A percentile compares a stretch with the other conserved stretches of the same genome.
Evolutionary conservation across 345 rosid species (phyloP).

Genomic region (Brassica napus): DNA sequence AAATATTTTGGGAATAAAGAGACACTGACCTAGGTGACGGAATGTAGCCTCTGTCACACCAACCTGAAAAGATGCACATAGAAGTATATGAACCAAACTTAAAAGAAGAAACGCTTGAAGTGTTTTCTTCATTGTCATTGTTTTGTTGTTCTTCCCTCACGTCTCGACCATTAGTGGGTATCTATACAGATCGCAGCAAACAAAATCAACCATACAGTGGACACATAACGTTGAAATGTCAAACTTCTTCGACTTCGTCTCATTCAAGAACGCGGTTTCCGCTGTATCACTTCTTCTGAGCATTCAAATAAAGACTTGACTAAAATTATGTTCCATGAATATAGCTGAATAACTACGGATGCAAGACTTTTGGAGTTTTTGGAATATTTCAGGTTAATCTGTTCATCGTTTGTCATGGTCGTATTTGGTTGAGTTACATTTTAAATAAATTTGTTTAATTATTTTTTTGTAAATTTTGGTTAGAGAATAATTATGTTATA

Average conservation of each 20-base stretch:
- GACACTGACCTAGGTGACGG: slow-evolving; percentile 13
- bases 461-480: no score
- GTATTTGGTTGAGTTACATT: not conserved
- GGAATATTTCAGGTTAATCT: not conserved
- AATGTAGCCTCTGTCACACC: not conserved
- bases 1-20: not conserved
- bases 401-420: not conserved
- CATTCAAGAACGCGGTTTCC: not conserved
- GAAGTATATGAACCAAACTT: slow-evolving; percentile 19
- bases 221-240: not conserved
- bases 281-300: not conserved
- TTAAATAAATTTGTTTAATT: no score
- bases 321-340: not conserved
- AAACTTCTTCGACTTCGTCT: not conserved
- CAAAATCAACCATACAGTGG: not conserved
- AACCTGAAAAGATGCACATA: slow-evolving; percentile 8
- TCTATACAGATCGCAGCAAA: not conserved
- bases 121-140: slow-evolving; percentile 5
- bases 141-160: not conserved
- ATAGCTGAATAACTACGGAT: not conserved
- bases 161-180: not conserved
- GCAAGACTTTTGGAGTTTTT: not conserved
- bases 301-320: not conserved
- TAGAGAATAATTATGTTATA: no score
- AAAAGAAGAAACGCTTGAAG: slow-evolving; percentile 9